phyloP scores from a whole-genome alignment of 2,329 filamentous ascomycete genomes.

The Daldinia sp. region DNA sequence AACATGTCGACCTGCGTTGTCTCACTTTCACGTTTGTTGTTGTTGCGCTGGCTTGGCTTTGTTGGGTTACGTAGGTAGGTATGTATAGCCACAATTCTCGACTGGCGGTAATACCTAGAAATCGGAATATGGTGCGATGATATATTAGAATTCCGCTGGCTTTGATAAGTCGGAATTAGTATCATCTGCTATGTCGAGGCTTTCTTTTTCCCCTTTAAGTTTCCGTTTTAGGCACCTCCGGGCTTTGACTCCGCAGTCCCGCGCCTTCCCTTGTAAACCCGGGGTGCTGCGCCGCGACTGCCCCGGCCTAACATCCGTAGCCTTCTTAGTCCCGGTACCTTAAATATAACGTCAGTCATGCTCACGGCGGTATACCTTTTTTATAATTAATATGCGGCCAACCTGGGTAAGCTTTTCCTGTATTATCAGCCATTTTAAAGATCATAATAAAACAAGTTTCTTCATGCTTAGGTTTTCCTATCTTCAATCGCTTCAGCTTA shows the following conservation, averaged over 20 bases:
- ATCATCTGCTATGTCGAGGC: neutral
- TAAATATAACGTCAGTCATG: neutral
- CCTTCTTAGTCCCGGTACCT: neutral
- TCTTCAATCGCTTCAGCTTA: too few species aligned
- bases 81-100: neutral
- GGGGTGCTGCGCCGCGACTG: neutral
- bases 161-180: neutral
- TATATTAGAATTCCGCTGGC: neutral
- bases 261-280: neutral
- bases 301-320: neutral
- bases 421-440: neutral
- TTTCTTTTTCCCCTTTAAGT: neutral
- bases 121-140: neutral
- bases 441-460: too few species aligned
- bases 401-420: too few species aligned
- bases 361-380: too few species aligned
- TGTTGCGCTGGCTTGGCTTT: neutral
- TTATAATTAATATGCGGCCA: too few species aligned
- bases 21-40: neutral
- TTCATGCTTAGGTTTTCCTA: too few species aligned
- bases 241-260: neutral
- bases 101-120: neutral
- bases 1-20: neutral
- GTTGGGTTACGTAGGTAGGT: too few species aligned
- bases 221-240: neutral